phyloP scores from a whole-genome alignment of 257 asterid species.

The Nicotiana benthamiana region DNA sequence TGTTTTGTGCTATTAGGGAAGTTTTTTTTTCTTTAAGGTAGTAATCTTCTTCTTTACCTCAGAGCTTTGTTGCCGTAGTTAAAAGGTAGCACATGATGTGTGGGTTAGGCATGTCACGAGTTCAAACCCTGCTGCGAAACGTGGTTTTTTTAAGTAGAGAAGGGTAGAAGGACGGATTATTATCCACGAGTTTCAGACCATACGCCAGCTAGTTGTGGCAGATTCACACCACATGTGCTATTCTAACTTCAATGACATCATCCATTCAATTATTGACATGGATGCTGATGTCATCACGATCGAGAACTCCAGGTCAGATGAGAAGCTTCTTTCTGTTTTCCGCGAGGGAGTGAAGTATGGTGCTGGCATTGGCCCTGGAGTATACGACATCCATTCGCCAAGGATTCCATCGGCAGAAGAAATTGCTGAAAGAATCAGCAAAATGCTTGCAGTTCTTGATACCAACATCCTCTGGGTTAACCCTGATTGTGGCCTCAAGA shows the following conservation, averaged over 20 bases:
- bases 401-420: slow-evolving; percentile 86
- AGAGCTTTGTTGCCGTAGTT: background rate
- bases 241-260: slow-evolving; percentile 97
- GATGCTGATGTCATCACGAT: slow-evolving; percentile 97
- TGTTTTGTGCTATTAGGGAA: background rate
- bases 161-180: background rate
- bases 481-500: slow-evolving; percentile 97
- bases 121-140: background rate
- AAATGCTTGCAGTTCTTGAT: slow-evolving; percentile 94
- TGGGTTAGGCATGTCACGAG: background rate
- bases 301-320: slow-evolving; percentile 94
- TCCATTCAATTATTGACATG: slow-evolving; percentile 94
- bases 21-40: background rate
- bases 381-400: slow-evolving; percentile 91
- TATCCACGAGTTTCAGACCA: background rate
- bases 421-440: slow-evolving; percentile 81
- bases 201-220: slow-evolving; percentile 7
- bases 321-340: slow-evolving; percentile 92
- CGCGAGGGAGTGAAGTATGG: slow-evolving; percentile 91
- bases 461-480: slow-evolving; percentile 95
- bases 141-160: background rate
- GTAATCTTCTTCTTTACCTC: background rate
- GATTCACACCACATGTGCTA: slow-evolving; percentile 99
- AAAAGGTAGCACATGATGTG: background rate
- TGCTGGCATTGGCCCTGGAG: slow-evolving; percentile 97